Evolutionary conservation across 306 rosid genomes (phyloP), one percentile per base, ranked within the genome.

Genomic region (Inga oerstediana): DNA sequence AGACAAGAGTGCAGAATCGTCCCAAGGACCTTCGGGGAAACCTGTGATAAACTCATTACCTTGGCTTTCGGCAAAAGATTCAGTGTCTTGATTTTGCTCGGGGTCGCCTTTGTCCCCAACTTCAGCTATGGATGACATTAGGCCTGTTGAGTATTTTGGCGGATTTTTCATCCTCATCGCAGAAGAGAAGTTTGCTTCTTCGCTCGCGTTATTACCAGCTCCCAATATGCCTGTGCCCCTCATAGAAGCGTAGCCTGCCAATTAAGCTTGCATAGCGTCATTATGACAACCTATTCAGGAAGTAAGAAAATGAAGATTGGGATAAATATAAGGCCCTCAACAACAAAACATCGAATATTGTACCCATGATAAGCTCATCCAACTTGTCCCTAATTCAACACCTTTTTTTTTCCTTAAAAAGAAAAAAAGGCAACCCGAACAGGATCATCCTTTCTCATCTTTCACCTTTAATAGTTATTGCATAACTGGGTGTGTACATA

Each of bases 1-100:
- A 15, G 91, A 59, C 70, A 91, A 64, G n/a, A 91, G 75, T 14
- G 90, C 74, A 80, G 97, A 81, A 32, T 94, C 97, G 46, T 94
- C 98, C 99, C 99, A 97, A 48, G 95, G 64, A 87, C 87, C 86
- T 35, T 85, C 59, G 0, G 92, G 87, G 81, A 91, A 90, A 77
- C 87, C 86, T 3, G 94, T 10, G 35, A 81, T 89, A 77, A 74
- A 91, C 35, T 88, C 91, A 61, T 79, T 80, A 56, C 80, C 80
- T 19, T 81, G 87, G 81, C 81, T 80, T 80, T 91, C 97, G 22
- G 84, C 84, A 85, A 91, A 93, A 74, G 77, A 85, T 79, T 87
- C 88, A 62, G 44, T 62, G 17, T 88, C 97, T 68, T 41, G 88
- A 81, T 78, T 80, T 35, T 61, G 85, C 64, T 75, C 85, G 52